Percentiles rank a stretch among this genome's conserved stretches.
Evolutionary conservation across 345 rosid species (phyloP).

Genomic region (Triadica sebifera): DNA sequence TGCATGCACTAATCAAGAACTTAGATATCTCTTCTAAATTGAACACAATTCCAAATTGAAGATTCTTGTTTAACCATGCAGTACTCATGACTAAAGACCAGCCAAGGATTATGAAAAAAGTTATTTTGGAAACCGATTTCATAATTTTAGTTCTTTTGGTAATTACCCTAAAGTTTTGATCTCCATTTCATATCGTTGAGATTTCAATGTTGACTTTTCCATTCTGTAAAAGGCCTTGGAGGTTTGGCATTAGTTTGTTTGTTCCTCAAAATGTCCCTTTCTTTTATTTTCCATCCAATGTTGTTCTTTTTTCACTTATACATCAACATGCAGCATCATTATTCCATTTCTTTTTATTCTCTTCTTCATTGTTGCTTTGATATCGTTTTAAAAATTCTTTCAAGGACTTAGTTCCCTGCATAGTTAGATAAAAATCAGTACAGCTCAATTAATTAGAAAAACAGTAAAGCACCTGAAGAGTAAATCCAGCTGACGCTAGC

Average conservation of each 20-base stretch:
- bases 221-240: neutral
- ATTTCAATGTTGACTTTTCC: neutral
- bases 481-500: too few species aligned
- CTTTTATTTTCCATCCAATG: neutral
- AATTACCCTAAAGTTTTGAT: neutral
- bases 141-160: neutral
- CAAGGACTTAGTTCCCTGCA: conserved; percentile 38
- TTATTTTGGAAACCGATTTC: neutral
- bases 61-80: neutral
- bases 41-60: conserved; percentile 6
- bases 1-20: neutral
- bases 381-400: conserved; percentile 82
- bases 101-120: neutral
- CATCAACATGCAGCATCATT: neutral
- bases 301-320: neutral
- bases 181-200: neutral
- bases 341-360: conserved; percentile 57
- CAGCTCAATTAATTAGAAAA: neutral
- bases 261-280: neutral
- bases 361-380: conserved; percentile 42
- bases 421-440: neutral
- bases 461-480: too few species aligned
- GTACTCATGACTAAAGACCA: neutral
- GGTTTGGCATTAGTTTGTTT: neutral
- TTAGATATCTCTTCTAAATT: neutral